These are phyloP conservation scores for Aspergillus jensenii DNA, from an alignment of 2,329 filamentous ascomycete species.

Conservation along the genomic window DNA sequence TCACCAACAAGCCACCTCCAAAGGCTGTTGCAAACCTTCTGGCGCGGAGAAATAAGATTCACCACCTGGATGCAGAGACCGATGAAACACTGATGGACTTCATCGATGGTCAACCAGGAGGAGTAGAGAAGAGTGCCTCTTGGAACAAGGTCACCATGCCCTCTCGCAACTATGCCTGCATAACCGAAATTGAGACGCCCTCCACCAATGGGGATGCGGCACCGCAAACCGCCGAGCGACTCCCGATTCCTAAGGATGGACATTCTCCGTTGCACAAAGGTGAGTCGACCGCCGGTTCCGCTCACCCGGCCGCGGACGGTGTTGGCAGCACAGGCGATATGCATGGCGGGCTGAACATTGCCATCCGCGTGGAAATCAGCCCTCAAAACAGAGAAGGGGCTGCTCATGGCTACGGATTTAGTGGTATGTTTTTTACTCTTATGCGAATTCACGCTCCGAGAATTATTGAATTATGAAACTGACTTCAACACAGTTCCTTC, in stretches of 20 bases:
- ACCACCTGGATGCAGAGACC: constrained; percentile 62
- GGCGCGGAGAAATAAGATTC: constrained; percentile 64
- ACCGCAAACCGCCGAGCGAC: constrained; percentile 23
- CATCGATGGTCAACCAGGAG: constrained; percentile 62
- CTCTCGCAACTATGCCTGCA: constrained; percentile 64
- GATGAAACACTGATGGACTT: constrained; percentile 65
- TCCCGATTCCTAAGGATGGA: constrained; percentile 55
- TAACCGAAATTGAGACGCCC: constrained; percentile 51
- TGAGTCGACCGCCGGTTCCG: constrained; percentile 75
- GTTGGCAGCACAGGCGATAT: constrained; percentile 37
- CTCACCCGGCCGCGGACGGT: constrained; percentile 68
- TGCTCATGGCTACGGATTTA: constrained; percentile 51
- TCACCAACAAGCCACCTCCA: constrained; percentile 68
- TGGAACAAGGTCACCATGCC: constrained; percentile 86
- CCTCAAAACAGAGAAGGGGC: constrained; percentile 40
- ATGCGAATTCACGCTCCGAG: background rate
- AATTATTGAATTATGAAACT: background rate
- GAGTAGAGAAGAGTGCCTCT: constrained; percentile 61
- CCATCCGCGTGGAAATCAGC: constrained; percentile 49
- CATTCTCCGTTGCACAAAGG: constrained; percentile 72
- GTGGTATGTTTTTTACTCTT: constrained; percentile 37
- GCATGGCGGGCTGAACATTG: constrained; percentile 45
- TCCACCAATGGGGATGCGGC: constrained; percentile 20
- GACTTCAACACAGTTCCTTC: constrained; percentile 21
- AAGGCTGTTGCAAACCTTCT: constrained; percentile 65